Conservation (phyloP, 495 filamentous ascomycete species). For the Penicillium ochrochloron region DNA sequence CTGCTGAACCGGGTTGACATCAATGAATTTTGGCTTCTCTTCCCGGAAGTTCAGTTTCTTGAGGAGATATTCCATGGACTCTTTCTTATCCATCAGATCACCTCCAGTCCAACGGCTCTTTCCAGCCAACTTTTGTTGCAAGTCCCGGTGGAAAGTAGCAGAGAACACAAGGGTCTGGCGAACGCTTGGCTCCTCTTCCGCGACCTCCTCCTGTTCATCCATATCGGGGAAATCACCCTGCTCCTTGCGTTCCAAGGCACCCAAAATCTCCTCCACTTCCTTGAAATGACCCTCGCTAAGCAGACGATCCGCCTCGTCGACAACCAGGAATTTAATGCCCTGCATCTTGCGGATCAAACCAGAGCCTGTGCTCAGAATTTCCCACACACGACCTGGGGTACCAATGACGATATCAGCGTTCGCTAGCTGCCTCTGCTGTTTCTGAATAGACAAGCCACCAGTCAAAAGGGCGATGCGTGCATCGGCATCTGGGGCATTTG, state of each 20-base stretch:
- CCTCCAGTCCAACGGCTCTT: constrained; percentile 60
- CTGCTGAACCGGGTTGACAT: constrained; percentile 83
- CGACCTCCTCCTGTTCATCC: constrained; percentile 38
- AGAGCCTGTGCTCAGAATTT: constrained; percentile 74
- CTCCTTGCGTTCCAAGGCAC: constrained; percentile 66
- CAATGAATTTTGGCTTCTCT: constrained; percentile 84
- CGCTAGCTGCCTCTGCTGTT: constrained; percentile 80
- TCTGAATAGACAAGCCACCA: constrained; percentile 88
- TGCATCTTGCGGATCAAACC: constrained; percentile 67
- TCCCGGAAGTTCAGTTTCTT: constrained; percentile 87
- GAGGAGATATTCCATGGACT: constrained; percentile 91
- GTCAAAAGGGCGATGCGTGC: constrained; percentile 81
- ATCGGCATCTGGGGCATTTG: constrained; percentile 57
- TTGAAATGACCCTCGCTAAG: constrained; percentile 94
- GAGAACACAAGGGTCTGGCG: constrained; percentile 93
- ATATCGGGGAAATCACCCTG: constrained; percentile 41
- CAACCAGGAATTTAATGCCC: constrained; percentile 76
- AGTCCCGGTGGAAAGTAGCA: constrained; percentile 86
- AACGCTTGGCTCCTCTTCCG: constrained; percentile 27
- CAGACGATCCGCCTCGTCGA: constrained; percentile 94
- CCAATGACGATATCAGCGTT: constrained; percentile 86
- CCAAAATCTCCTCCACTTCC: constrained; percentile 84
- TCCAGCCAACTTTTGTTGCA: constrained; percentile 88
- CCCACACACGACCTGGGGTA: constrained; percentile 93
- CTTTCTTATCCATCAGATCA: constrained; percentile 68